These are phyloP conservation scores for Hansenula lynferdii DNA, from an alignment of 1,139 yeast genomes.

Conservation along the genomic window DNA sequence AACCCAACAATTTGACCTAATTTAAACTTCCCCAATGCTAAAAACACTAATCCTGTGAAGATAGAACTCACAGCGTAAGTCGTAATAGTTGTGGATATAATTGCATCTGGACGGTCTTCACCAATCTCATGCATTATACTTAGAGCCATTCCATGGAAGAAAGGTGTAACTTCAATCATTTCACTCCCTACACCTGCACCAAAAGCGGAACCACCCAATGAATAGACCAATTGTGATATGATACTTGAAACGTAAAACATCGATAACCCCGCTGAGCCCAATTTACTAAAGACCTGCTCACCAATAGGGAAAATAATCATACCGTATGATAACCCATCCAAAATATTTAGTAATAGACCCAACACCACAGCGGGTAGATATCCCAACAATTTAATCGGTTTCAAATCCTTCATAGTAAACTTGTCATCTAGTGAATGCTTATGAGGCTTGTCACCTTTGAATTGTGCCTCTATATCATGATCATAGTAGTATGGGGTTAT, in stretches of 20 bases:
- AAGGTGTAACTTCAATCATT: constrained; percentile 98
- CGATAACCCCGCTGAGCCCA: constrained; percentile 88
- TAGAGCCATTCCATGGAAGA: constrained; percentile 92
- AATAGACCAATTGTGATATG: constrained; percentile 80
- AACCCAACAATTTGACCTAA: constrained; percentile 88
- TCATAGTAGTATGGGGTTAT: constrained; percentile 1
- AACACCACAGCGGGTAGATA: constrained; percentile 59
- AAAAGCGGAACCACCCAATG: constrained; percentile 88
- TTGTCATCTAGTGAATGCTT: not conserved
- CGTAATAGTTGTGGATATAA: constrained; percentile 82
- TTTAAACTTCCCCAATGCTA: constrained; percentile 66
- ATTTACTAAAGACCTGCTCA: constrained; percentile 63
- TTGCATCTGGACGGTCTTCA: constrained; percentile 47
- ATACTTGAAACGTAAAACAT: constrained; percentile 92
- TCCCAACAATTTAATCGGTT: constrained; percentile 16
- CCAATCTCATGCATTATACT: constrained; percentile 58
- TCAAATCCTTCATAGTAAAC: constrained; percentile 3
- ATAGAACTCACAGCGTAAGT: constrained; percentile 81
- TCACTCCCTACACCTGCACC: constrained; percentile 91
- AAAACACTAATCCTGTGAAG: constrained; percentile 81
- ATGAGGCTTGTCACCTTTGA: not conserved
- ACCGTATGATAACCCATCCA: constrained; percentile 94
- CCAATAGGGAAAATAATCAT: constrained; percentile 95
- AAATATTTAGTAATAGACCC: constrained; percentile 77
- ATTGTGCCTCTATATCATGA: constrained; percentile 11